Evolutionary conservation across 495 filamentous ascomycete genomes (phyloP).

Genomic region (Lepidopterella palustris): DNA sequence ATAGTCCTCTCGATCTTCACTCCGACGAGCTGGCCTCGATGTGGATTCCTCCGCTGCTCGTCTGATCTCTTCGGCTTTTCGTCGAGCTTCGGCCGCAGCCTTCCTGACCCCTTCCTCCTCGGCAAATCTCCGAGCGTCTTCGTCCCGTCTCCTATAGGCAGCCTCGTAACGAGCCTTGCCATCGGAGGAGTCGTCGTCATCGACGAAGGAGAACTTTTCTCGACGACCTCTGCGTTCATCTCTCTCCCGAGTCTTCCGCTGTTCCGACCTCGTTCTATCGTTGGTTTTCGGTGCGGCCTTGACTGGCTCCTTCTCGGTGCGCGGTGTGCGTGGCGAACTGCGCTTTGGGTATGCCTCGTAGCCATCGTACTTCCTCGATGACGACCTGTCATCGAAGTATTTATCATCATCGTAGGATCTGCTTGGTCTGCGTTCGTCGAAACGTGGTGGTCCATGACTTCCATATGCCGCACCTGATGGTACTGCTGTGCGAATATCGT

Average conservation of each 20-base stretch:
- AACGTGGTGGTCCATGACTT: constrained; percentile 14
- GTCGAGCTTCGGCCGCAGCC: constrained; percentile 14
- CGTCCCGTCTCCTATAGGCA: constrained; percentile 3
- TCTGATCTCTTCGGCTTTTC: constrained; percentile 14
- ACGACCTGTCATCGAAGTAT: constrained; percentile 26
- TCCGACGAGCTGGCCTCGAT: background rate
- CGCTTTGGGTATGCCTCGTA: constrained; percentile 27
- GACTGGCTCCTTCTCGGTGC: constrained; percentile 15
- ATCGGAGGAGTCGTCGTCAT: constrained; percentile 20
- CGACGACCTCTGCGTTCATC: constrained; percentile 25
- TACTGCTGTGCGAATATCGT: constrained; percentile 23
- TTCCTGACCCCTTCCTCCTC: constrained; percentile 15
- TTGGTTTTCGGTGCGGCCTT: constrained; percentile 11
- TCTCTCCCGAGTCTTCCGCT: constrained; percentile 23
- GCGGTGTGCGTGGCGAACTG: constrained; percentile 14
- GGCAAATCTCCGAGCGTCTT: background rate
- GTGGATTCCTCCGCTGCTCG: constrained; percentile 12
- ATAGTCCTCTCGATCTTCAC: constrained; percentile 1
- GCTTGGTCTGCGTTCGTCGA: constrained; percentile 27
- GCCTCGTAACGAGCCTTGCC: constrained; percentile 22
- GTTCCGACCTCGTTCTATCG: constrained; percentile 26
- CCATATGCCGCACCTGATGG: constrained; percentile 19
- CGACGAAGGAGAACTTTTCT: constrained; percentile 16
- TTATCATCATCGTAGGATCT: constrained; percentile 29
- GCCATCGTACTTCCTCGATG: constrained; percentile 27